Percentiles rank a stretch among this genome's conserved stretches.
Evolutionary conservation across 2,329 filamentous ascomycete genomes (phyloP).

Genomic region (Triangularia setosa): DNA sequence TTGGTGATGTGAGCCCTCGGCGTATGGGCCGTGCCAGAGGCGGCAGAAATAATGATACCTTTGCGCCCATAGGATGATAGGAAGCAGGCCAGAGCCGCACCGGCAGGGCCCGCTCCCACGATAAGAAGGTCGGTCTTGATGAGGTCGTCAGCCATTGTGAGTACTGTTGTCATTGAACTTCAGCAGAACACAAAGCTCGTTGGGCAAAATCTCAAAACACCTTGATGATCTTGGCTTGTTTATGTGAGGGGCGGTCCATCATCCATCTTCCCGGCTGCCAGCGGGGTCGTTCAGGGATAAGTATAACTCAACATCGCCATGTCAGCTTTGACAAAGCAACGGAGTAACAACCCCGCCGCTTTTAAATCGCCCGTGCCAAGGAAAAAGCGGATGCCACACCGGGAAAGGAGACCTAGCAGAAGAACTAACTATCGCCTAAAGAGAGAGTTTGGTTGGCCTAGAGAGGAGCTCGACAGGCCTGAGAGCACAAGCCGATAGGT

Average conservation of each 20-base stretch:
- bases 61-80: conserved; percentile 45
- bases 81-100: conserved; percentile 51
- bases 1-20: conserved; percentile 58
- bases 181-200: neutral
- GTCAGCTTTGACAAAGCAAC: neutral
- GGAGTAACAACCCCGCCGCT: neutral
- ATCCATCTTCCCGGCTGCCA: neutral
- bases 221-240: neutral
- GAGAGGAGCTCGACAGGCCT: no score
- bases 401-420: neutral
- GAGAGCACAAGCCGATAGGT: no score
- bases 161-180: neutral
- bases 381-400: neutral
- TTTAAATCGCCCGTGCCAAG: neutral
- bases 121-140: conserved; percentile 45
- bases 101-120: conserved; percentile 51
- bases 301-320: neutral
- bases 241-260: neutral
- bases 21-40: conserved; percentile 48
- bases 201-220: neutral
- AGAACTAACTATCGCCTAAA: neutral
- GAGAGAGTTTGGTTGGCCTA: no score
- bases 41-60: conserved; percentile 50
- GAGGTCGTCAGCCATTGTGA: conserved; percentile 12
- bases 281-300: neutral